Evolutionary conservation across 139 green algal species (phyloP).

Genomic region (Axilococcus clingmanii): DNA sequence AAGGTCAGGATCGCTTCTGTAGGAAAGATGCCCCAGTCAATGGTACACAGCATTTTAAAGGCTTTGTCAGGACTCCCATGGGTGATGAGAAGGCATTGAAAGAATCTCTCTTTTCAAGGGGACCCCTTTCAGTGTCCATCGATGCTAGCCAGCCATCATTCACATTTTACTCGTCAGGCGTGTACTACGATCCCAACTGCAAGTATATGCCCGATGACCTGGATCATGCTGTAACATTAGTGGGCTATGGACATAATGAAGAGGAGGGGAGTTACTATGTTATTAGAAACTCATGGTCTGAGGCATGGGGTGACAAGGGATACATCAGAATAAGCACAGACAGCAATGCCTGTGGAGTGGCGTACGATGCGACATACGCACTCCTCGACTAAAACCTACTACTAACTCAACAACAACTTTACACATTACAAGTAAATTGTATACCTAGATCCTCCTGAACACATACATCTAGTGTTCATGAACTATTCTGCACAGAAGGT

Average conservation of each 20-base stretch:
- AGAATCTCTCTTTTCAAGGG: slow-evolving; percentile 32
- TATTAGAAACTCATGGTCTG: slow-evolving; percentile 8
- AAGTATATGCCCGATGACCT: slow-evolving; percentile 40
- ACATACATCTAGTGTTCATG: neutral
- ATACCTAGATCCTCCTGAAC: neutral
- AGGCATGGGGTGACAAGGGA: slow-evolving; percentile 33
- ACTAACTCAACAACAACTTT: neutral
- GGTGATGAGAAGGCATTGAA: slow-evolving; percentile 39
- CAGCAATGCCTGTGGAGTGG: slow-evolving; percentile 33
- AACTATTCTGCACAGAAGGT: no score
- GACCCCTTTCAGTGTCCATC: slow-evolving; percentile 32
- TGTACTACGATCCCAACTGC: slow-evolving; percentile 30
- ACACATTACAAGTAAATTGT: neutral
- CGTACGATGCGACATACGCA: slow-evolving; percentile 36
- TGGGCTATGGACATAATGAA: slow-evolving; percentile 54
- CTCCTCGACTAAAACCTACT: slow-evolving; percentile 18
- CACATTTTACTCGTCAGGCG: slow-evolving; percentile 44
- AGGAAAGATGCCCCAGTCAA: slow-evolving; percentile 3
- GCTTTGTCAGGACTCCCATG: slow-evolving; percentile 29
- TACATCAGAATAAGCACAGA: slow-evolving; percentile 40
- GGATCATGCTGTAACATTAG: slow-evolving; percentile 64
- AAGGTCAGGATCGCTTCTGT: slow-evolving; percentile 35
- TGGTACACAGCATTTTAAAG: slow-evolving; percentile 21
- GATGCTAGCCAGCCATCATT: slow-evolving; percentile 52
- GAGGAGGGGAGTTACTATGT: slow-evolving; percentile 31